Percentiles rank a stretch among this genome's conserved stretches.
phyloP scores from a whole-genome alignment of 352 stramenopile species.

The Pythium aristosporum region DNA sequence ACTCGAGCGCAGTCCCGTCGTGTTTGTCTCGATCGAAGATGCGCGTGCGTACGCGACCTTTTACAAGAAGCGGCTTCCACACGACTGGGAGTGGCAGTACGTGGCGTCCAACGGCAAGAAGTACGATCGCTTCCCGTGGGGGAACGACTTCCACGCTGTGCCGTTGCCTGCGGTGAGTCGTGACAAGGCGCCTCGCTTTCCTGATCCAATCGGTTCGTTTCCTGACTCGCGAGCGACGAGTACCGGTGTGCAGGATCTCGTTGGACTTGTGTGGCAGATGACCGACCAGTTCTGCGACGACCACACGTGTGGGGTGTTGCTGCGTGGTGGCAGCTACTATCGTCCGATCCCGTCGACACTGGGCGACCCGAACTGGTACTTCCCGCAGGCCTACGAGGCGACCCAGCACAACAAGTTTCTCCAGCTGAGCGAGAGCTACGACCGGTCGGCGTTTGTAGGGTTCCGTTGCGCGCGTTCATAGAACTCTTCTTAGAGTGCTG shows the following conservation, averaged over 20 bases:
- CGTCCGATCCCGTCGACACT: slow-evolving; percentile 62
- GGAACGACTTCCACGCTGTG: slow-evolving; percentile 28
- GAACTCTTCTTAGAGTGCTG: slow-evolving; percentile 13
- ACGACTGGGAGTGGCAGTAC: slow-evolving; percentile 89
- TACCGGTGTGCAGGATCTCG: slow-evolving; percentile 70
- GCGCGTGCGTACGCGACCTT: slow-evolving; percentile 65
- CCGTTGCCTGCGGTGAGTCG: slow-evolving; percentile 32
- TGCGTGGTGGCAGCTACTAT: slow-evolving; percentile 79
- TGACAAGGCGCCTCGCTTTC: slow-evolving; percentile 39
- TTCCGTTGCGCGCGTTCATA: slow-evolving; percentile 57
- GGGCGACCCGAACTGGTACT: slow-evolving; percentile 86
- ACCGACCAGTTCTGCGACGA: slow-evolving; percentile 81
- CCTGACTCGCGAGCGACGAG: slow-evolving; percentile 38
- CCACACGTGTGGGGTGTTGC: slow-evolving; percentile 75
- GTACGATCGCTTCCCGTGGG: slow-evolving; percentile 67
- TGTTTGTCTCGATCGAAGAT: slow-evolving; percentile 77
- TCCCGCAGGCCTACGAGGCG: slow-evolving; percentile 57
- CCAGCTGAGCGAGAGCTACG: slow-evolving; percentile 69
- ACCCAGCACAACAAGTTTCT: slow-evolving; percentile 79
- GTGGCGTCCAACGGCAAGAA: slow-evolving; percentile 67
- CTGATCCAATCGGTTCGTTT: slow-evolving; percentile 55
- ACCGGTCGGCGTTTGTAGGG: slow-evolving; percentile 67
- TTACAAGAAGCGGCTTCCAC: slow-evolving; percentile 71
- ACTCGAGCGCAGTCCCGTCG: slow-evolving; percentile 60
- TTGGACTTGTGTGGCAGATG: slow-evolving; percentile 87